phyloP scores from a whole-genome alignment of 1,284 basidiomycete species.

The Trichosporon sp. region DNA sequence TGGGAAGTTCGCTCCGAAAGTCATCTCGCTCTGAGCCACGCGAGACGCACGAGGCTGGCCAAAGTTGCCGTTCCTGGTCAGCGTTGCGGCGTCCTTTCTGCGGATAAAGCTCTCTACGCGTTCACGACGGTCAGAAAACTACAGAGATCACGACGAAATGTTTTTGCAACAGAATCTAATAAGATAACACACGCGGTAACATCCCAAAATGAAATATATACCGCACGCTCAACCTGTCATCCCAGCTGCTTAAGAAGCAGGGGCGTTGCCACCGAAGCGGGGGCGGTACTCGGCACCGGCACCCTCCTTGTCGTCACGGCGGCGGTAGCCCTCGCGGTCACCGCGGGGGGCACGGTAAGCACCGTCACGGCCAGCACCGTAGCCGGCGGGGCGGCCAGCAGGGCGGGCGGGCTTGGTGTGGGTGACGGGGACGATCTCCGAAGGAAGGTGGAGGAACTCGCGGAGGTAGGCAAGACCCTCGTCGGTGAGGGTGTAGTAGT shows the following conservation, averaged over 20 bases:
- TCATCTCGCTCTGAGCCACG: neutral
- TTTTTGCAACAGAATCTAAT: neutral
- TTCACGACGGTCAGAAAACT: neutral
- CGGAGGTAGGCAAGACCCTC: slow-evolving; percentile 95
- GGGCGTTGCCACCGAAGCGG: slow-evolving; percentile 27
- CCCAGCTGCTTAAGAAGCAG: slow-evolving; percentile 20
- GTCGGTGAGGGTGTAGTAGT: slow-evolving; percentile 91
- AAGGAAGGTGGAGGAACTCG: slow-evolving; percentile 89
- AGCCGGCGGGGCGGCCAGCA: slow-evolving; percentile 67
- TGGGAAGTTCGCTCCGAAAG: neutral
- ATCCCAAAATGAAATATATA: slow-evolving; percentile 10
- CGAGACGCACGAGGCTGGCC: neutral
- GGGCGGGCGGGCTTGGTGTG: slow-evolving; percentile 88
- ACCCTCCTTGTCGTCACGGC: slow-evolving; percentile 63
- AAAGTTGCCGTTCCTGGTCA: too few relatives aligned
- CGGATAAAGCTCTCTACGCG: too few relatives aligned
- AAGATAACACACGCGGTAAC: slow-evolving; percentile 1
- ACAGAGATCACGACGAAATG: neutral
- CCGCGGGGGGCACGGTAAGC: slow-evolving; percentile 79
- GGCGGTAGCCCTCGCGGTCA: slow-evolving; percentile 76
- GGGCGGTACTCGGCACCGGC: slow-evolving; percentile 80
- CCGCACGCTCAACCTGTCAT: slow-evolving; percentile 20
- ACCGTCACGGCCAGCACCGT: slow-evolving; percentile 59
- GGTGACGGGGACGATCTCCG: slow-evolving; percentile 90
- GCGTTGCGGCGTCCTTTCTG: too few relatives aligned